Base-by-base conservation (phyloP, 2,329 filamentous ascomycete genomes). In the Lachnellula hyalina region DNA sequence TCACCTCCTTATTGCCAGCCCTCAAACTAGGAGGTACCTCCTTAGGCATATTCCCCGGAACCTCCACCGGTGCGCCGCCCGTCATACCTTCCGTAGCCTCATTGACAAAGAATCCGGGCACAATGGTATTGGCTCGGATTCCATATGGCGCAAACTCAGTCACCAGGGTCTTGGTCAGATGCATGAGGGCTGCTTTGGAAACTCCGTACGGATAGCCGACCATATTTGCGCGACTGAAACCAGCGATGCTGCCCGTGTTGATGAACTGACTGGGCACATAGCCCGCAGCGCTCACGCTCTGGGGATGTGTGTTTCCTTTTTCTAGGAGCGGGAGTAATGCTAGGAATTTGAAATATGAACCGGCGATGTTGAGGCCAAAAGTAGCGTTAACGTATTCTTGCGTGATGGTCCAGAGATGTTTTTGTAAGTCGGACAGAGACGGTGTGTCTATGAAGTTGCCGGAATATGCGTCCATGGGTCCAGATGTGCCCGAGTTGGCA, bases 191-290 rank as follows among this genome's bases (percentile, higher is more conserved):
- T 1, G 84, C 87, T 72, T 93, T 93, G 56, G 82, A 85, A 17
- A 88, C 81, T 17, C 87, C 88, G 68, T 93, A 93, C 0, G 84
- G 82, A 69, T 85, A 91, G 42, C 89, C 87, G 17, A 86, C 85
- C 36, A 89, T 85, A 0, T 85, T 77, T 49, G 80, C 75, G 64
- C 87, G 85, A 72, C 90, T 87, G 55, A 90, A 85, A 0, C 82
- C 85, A 0, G 79, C 87, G 68, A 93, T 89, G 15, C 81, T 86
- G 54, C 84, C 84, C 47, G 87, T 87, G 47, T 89, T 85, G 53
- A 95, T 81, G 36, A 83, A 72, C 67, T 83, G 79, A n/a, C 76
- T 77, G 67, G 72, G 66, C 76, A 75, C 28, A 49, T 28, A 73
- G 73, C 28, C 83, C 72, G 47, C 80, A 82, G 52, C 59, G 11